Evolutionary conservation across 2,329 filamentous ascomycete genomes (phyloP), one percentile per base, ranked within the genome.

Genomic region (Fusarium xylarioides): DNA sequence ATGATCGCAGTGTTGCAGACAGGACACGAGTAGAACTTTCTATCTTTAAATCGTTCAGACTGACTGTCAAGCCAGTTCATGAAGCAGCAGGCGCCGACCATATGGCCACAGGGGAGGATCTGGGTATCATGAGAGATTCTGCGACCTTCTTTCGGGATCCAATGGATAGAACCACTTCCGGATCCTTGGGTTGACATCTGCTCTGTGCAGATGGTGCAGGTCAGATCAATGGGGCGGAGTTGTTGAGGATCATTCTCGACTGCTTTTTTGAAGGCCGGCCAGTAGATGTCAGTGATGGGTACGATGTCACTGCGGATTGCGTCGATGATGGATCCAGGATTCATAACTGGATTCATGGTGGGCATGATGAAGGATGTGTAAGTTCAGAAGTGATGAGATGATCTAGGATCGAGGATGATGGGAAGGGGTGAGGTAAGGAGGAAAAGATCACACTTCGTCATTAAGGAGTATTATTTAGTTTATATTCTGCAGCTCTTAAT

Each of bases 241-340:
- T 43, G 30, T 3, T 19, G 35, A 3, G n/a, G 19, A 26, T 61
- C 55, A 11, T 15, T 11, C 16, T 50, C 43, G 12, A 49, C 61
- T 23, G 12, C 37, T 14, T 21, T 26, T 19, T 43, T 49, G 30
- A 63, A 63, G 11, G n/a, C 21, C 26, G 61, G 56, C 57, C 62
- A 64, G 26, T 62, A 63, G 18, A 15, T 64, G 11, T 63, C 46
- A 8, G 62, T 53, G 26, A 64, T 61, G 16, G 61, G 55, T 0
- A 26, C 10, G 8, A 10, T 10, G 2, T 23, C 35, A 28, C 10
- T 54, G 19, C 11, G 7, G 50, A 54, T n/a, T 16, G 26, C 23
- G 10, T 38, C 23, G 14, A 38, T 38, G 34, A 53, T 53, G 23
- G 34, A 26, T 38, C 23, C 34, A 12, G 14, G 50, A 5, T 28